Percentiles rank a stretch among this genome's conserved stretches.
These are phyloP conservation scores for Diaporthe velutina DNA, from an alignment of 2,329 filamentous ascomycete genomes.

Conservation along the genomic window DNA sequence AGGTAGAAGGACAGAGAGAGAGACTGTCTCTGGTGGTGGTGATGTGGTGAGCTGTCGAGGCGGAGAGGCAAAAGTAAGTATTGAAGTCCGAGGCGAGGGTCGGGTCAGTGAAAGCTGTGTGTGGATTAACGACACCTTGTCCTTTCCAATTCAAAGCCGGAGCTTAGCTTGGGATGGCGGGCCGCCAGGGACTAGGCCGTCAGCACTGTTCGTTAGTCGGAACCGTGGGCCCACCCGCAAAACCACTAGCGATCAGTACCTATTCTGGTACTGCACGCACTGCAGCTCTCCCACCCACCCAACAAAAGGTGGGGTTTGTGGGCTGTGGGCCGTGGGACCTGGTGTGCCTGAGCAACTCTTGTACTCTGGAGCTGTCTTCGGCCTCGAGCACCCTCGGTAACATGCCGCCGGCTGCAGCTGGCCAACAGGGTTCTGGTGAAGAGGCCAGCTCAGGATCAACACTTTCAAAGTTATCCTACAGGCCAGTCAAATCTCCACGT, in stretches of 20 bases:
- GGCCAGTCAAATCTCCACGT: neutral
- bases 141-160: constrained; percentile 28
- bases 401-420: constrained; percentile 17
- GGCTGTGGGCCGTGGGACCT: neutral
- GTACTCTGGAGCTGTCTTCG: neutral
- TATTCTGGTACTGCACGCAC: neutral
- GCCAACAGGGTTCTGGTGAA: neutral
- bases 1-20: constrained; percentile 28
- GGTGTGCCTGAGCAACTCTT: constrained; percentile 13
- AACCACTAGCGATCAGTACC: constrained; percentile 25
- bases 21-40: constrained; percentile 23
- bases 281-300: constrained; percentile 14
- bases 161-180: constrained; percentile 28
- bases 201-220: neutral
- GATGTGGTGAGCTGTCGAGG: constrained; percentile 25
- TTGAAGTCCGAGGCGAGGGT: constrained; percentile 16
- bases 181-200: constrained; percentile 15
- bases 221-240: constrained; percentile 7
- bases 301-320: constrained; percentile 22
- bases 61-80: constrained; percentile 12
- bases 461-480: neutral
- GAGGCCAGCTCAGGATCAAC: neutral
- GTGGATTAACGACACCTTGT: constrained; percentile 33
- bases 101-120: constrained; percentile 4
- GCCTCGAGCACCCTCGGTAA: constrained; percentile 12